Evolutionary conservation across 805 yeast genomes (phyloP).

Genomic region (Sporopachydermia quercuum): DNA sequence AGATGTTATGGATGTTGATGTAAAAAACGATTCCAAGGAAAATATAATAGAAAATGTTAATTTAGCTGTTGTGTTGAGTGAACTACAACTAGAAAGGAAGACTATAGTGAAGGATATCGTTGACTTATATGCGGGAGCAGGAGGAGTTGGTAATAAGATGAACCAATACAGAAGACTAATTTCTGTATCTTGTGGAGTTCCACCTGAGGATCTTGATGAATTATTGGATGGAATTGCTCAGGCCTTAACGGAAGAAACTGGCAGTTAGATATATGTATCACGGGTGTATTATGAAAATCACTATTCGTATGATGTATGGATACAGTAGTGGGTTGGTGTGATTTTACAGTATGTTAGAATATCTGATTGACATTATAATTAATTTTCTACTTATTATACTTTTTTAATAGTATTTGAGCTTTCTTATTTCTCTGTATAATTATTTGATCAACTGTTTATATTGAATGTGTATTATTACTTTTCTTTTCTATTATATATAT

Average conservation of each 20-base stretch:
- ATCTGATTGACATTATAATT: too few relatives aligned
- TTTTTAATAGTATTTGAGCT: too few relatives aligned
- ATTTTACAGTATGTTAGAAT: too few relatives aligned
- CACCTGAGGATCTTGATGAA: conserved; percentile 66
- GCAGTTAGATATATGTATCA: too few relatives aligned
- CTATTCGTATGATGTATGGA: too few relatives aligned
- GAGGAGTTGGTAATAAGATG: conserved; percentile 38
- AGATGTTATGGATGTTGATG: neutral
- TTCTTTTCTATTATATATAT: too few relatives aligned
- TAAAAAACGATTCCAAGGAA: conserved; percentile 6
- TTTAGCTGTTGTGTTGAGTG: conserved; percentile 23
- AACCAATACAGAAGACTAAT: conserved; percentile 69
- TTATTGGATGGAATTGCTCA: conserved; percentile 65
- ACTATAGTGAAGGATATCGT: conserved; percentile 33
- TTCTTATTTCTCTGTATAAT: too few relatives aligned
- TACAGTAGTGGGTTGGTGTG: too few relatives aligned
- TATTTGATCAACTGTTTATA: too few relatives aligned
- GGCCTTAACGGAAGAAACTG: conserved; percentile 18
- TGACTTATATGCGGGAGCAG: conserved; percentile 29
- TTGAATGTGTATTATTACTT: too few relatives aligned
- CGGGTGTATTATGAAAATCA: too few relatives aligned
- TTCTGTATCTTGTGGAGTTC: conserved; percentile 61
- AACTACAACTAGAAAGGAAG: conserved; percentile 27
- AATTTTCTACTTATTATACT: too few relatives aligned
- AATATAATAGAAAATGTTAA: conserved; percentile 10